phyloP scores from a whole-genome alignment of 1,139 yeast species.

The Eremothecium cymbalariae region DNA sequence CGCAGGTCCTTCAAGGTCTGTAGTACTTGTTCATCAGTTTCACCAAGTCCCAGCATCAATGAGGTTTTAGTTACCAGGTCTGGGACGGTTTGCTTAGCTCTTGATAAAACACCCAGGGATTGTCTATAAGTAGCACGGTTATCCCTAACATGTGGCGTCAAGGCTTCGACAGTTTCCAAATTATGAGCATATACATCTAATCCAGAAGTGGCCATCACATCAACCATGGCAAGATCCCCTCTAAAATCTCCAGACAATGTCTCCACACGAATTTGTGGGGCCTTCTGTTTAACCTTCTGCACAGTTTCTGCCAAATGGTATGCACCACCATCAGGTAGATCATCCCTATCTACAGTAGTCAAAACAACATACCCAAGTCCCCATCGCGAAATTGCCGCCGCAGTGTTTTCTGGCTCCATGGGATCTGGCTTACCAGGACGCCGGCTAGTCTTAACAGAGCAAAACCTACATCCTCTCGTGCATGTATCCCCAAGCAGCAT shows the following conservation, averaged over 20 bases:
- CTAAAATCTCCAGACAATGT: slow-evolving; percentile 92
- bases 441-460: slow-evolving; percentile 91
- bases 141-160: slow-evolving; percentile 93
- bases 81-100: slow-evolving; percentile 75
- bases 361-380: slow-evolving; percentile 96
- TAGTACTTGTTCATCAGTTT: slow-evolving; percentile 79
- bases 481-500: slow-evolving; percentile 98
- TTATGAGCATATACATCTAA: slow-evolving; percentile 97
- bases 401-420: slow-evolving; percentile 94
- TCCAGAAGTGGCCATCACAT: slow-evolving; percentile 74
- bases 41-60: slow-evolving; percentile 94
- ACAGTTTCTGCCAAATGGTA: slow-evolving; percentile 88
- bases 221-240: slow-evolving; percentile 79
- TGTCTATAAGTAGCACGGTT: slow-evolving; percentile 94
- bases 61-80: slow-evolving; percentile 85
- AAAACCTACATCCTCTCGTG: slow-evolving; percentile 96
- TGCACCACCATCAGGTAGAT: slow-evolving; percentile 87
- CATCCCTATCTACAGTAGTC: slow-evolving; percentile 97
- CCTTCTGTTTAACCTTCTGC: slow-evolving; percentile 68
- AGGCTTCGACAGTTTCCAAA: slow-evolving; percentile 88
- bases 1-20: slow-evolving; percentile 72
- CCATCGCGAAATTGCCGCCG: slow-evolving; percentile 97
- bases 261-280: slow-evolving; percentile 88
- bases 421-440: slow-evolving; percentile 87
- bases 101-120: slow-evolving; percentile 63